Base-by-base conservation (phyloP, 192 early-diverging fungal species). In the Phlyctochytrium bullatum region DNA sequence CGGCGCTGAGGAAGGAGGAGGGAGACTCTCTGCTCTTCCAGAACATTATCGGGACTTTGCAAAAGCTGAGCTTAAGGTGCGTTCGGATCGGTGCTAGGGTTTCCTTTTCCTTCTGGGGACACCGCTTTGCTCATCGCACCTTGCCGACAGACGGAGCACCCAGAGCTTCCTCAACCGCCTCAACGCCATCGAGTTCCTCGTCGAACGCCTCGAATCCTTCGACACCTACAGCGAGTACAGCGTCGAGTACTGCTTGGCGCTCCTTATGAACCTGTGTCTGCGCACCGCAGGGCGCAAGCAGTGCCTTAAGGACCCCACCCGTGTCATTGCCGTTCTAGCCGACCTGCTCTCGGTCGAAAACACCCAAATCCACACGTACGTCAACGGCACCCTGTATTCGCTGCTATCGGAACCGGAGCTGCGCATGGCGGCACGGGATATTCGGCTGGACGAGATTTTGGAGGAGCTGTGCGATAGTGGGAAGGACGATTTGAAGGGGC, bases 261-360 rank as follows among this genome's bases (percentile, higher is more conserved):
- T 82, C 50, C 57, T 82, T 34, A 84, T 84, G 83, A 84, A 84
- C 66, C 73, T 84, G 6, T 80, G 78, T 58, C 59, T 82, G 63
- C 25, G 83, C 52, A 78, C 74, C 20, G 30, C 36, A 17, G 83
- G 83, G 0, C 68, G 76, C 40, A 61, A 63, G 28, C 71, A 82
- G 66, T 78, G 76, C 59, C 52, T 56, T 2, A 17, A 34, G 2
- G 60, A 77, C 36, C 73, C 73, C 17, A 62, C 52, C 4, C 34
- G 64, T 1, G 76, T 71, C 28, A 29, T 78, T 20, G 32, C 52
- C 28, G 34, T 71, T 3, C 59, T 79, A 34, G 68, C 58, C 47
- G 67, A 69, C 17, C 64, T 84, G 30, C 66, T 79, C 23, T 76
- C 80, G 60, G 62, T 73, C 33, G 76, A 76, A 31, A 80, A 68